These are phyloP conservation scores for Crucibulum laeve DNA, from an alignment of 768 basidiomycete species.

Conservation along the genomic window DNA sequence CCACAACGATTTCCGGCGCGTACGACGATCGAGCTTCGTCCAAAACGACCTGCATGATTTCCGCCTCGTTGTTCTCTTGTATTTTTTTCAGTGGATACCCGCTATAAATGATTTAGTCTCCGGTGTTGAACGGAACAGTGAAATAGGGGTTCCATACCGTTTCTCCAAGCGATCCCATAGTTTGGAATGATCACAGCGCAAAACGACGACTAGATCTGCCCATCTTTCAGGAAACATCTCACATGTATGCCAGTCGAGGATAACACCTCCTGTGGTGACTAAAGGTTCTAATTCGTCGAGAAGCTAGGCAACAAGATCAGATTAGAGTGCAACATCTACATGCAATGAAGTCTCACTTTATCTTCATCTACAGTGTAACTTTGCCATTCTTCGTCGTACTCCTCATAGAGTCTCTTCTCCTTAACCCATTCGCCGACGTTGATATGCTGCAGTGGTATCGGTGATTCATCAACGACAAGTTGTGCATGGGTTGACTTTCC, in stretches of 20 bases:
- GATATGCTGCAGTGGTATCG: constrained; percentile 70
- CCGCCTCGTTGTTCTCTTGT: constrained; percentile 97
- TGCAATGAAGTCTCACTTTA: constrained; percentile 53
- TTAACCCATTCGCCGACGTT: constrained; percentile 92
- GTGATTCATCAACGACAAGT: constrained; percentile 71
- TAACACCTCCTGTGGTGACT: constrained; percentile 64
- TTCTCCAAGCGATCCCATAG: constrained; percentile 91
- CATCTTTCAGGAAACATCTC: constrained; percentile 94
- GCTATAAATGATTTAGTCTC: constrained; percentile 34
- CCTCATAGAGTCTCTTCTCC: constrained; percentile 72
- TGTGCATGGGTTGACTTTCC: constrained; percentile 94
- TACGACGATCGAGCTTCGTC: constrained; percentile 90
- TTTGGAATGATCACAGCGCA: constrained; percentile 82
- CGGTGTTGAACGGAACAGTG: constrained; percentile 2
- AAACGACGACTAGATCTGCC: constrained; percentile 91
- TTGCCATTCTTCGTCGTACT: constrained; percentile 94
- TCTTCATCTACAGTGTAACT: constrained; percentile 94
- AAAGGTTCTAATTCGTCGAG: constrained; percentile 84
- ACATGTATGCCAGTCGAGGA: constrained; percentile 95
- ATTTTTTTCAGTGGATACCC: constrained; percentile 90
- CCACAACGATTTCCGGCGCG: constrained; percentile 80
- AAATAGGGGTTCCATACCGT: constrained; percentile 46
- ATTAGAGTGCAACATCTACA: constrained; percentile 7
- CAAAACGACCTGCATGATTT: constrained; percentile 92
- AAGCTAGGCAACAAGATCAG: constrained; percentile 42